A percentile compares a stretch with the other conserved stretches of the same genome.
Evolutionary conservation across 2,329 filamentous ascomycete species (phyloP).

Genomic region (Fusarium austroafricanum): DNA sequence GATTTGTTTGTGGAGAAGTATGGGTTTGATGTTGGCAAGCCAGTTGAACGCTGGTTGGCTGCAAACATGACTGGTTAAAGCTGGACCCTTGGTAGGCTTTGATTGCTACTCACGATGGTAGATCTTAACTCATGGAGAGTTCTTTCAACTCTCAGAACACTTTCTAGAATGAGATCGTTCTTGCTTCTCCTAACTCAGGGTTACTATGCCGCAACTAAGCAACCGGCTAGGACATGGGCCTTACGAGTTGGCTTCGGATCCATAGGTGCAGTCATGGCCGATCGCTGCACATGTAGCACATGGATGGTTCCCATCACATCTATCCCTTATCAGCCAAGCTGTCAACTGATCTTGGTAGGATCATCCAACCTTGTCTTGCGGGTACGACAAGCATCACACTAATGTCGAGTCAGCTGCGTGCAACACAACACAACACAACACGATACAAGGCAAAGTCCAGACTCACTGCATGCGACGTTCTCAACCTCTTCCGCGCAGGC

Average conservation of each 20-base stretch:
- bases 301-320: conserved; percentile 61
- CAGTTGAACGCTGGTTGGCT: conserved; percentile 27
- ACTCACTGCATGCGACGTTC: conserved; percentile 58
- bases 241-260: conserved; percentile 58
- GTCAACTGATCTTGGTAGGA: background rate
- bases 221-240: conserved; percentile 16
- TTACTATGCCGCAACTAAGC: background rate
- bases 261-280: conserved; percentile 56
- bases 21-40: conserved; percentile 23
- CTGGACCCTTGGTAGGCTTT: background rate
- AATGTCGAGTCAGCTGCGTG: background rate
- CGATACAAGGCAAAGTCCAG: background rate
- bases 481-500: conserved; percentile 54
- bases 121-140: conserved; percentile 59
- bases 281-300: conserved; percentile 54
- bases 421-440: background rate
- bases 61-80: background rate
- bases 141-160: conserved; percentile 60
- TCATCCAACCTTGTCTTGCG: conserved; percentile 59
- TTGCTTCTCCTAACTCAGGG: conserved; percentile 56
- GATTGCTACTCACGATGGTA: conserved; percentile 50
- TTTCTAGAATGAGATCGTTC: conserved; percentile 63
- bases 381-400: conserved; percentile 62
- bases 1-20: conserved; percentile 32
- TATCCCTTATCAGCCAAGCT: conserved; percentile 39